phyloP scores from a whole-genome alignment of 495 filamentous ascomycete species.

The Penicillium robsamsonii region DNA sequence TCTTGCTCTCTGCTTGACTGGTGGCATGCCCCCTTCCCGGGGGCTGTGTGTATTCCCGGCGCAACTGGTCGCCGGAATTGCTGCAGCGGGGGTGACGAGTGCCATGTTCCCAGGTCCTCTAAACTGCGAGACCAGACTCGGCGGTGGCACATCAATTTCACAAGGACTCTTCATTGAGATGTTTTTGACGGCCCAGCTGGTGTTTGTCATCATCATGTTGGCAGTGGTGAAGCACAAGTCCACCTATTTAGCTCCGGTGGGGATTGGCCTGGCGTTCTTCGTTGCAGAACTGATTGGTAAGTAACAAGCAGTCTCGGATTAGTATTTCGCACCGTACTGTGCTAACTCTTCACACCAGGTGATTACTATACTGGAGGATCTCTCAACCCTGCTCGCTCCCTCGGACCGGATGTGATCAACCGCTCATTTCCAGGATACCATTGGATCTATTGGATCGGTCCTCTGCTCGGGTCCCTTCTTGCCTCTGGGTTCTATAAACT shows the following conservation, averaged over 20 bases:
- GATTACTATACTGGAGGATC: conserved; percentile 71
- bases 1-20: conserved; percentile 54
- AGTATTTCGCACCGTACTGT: not conserved
- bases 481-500: conserved; percentile 67
- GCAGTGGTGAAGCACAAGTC: conserved; percentile 80
- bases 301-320: not conserved
- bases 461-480: conserved; percentile 61
- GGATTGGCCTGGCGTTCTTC: conserved; percentile 72
- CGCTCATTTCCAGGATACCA: conserved; percentile 56
- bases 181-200: conserved; percentile 74
- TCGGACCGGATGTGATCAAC: conserved; percentile 68
- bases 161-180: conserved; percentile 79
- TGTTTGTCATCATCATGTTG: conserved; percentile 79
- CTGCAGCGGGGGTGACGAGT: conserved; percentile 59
- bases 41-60: conserved; percentile 50
- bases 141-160: conserved; percentile 52
- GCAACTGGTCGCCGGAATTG: conserved; percentile 59
- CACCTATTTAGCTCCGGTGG: conserved; percentile 76
- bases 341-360: conserved; percentile 34
- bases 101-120: conserved; percentile 62
- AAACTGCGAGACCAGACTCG: conserved; percentile 59
- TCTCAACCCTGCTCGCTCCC: conserved; percentile 70
- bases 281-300: conserved; percentile 64
- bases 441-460: conserved; percentile 65
- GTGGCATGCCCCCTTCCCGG: conserved; percentile 52